Conservation (phyloP, 176 grass and related monocot genomes). For the sorghum (Sorghum bicolor) region Sorghum_bicolor_NCBIv3 NC_012870.2:77258501-77259000, state of each 20-base stretch:
- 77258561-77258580: conserved; percentile 63
- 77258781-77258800: conserved; percentile 7
- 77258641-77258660: conserved; percentile 71
- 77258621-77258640: conserved; percentile 27
- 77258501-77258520: conserved; percentile 83
- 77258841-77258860: not conserved
- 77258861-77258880: conserved; percentile 9
- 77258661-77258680: conserved; percentile 90
- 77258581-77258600: conserved; percentile 10
- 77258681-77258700: conserved; percentile 85
- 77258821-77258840: conserved; percentile 1
- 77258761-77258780: conserved; percentile 92
- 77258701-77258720: conserved; percentile 87
- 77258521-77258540: conserved; percentile 80
- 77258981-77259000: conserved; percentile 59
- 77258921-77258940: not conserved
- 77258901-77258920: not conserved
- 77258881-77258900: conserved; percentile 28
- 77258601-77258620: conserved; percentile 28
- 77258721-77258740: conserved; percentile 66
- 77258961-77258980: not conserved
- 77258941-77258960: not conserved
- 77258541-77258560: conserved; percentile 87
- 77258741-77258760: conserved; percentile 88
- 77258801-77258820: conserved; percentile 22